Percentiles rank a stretch among this genome's conserved stretches.
Conservation (phyloP, 768 basidiomycete genomes). For the Kwoniella newhampshirensis region DNA sequence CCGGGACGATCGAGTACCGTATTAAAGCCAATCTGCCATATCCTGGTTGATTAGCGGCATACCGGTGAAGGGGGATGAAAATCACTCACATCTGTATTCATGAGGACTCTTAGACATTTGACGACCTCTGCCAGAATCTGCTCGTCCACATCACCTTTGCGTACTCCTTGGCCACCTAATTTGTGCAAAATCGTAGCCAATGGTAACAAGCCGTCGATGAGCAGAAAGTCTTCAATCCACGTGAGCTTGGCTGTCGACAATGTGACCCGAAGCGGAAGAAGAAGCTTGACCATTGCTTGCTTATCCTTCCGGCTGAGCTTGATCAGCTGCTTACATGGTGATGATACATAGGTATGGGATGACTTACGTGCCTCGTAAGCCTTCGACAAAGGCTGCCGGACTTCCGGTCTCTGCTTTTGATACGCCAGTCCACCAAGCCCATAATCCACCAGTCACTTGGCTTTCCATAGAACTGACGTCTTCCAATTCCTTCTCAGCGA, state of each 20-base stretch:
- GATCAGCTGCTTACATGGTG: background rate
- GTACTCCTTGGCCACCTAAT: constrained; percentile 57
- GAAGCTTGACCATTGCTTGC: constrained; percentile 72
- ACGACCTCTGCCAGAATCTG: constrained; percentile 70
- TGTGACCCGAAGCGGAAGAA: constrained; percentile 79
- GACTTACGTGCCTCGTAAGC: constrained; percentile 24
- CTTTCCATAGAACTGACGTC: constrained; percentile 29
- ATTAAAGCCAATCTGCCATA: constrained; percentile 67
- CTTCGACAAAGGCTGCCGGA: constrained; percentile 28
- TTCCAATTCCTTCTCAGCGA: constrained; percentile 8
- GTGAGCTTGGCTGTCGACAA: constrained; percentile 75
- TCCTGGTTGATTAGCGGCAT: too few species aligned
- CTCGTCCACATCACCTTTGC: constrained; percentile 62
- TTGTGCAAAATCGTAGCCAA: constrained; percentile 57
- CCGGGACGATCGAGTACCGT: constrained; percentile 65
- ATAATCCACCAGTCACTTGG: constrained; percentile 67
- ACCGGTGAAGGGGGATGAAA: background rate
- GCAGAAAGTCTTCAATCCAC: constrained; percentile 79
- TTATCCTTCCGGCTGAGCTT: constrained; percentile 53
- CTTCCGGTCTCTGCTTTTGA: constrained; percentile 56
- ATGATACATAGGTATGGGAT: background rate
- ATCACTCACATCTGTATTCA: constrained; percentile 75
- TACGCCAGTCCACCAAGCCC: constrained; percentile 73
- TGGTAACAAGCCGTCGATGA: constrained; percentile 64
- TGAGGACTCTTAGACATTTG: constrained; percentile 74